phyloP scores from a whole-genome alignment of 73 alveolate genomes.

The Paramecium sonneborni region DNA sequence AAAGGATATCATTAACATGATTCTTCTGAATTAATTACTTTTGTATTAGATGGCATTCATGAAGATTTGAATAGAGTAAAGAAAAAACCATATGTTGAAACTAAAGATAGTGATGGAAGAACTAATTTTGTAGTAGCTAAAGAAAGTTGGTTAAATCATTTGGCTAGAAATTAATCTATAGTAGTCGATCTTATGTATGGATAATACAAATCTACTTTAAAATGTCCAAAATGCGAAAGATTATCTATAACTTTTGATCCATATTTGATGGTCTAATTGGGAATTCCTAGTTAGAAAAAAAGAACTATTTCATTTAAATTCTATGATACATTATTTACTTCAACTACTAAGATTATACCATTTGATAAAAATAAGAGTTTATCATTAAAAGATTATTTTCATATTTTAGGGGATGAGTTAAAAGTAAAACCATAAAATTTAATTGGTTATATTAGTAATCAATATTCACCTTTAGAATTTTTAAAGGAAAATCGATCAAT shows the following conservation, averaged over 20 bases:
- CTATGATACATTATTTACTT: neutral
- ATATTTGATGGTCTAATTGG: constrained; percentile 86
- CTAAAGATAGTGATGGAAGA: constrained; percentile 73
- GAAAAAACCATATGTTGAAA: constrained; percentile 88
- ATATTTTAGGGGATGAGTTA: neutral
- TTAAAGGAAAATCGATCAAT: neutral
- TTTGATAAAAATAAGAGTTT: neutral
- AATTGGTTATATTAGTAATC: neutral
- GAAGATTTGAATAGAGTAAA: constrained; percentile 95
- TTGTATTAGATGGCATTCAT: constrained; percentile 91
- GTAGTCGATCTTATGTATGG: constrained; percentile 97
- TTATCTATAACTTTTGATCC: constrained; percentile 96
- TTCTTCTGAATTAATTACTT: constrained; percentile 83
- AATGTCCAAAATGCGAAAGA: constrained; percentile 91
- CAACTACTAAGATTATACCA: neutral
- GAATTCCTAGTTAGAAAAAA: constrained; percentile 85
- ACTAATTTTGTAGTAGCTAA: constrained; percentile 89
- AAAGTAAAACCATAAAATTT: neutral
- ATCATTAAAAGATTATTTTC: neutral
- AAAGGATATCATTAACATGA: constrained; percentile 65
- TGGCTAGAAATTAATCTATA: constrained; percentile 90
- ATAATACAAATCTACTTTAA: constrained; percentile 88
- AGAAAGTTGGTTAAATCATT: constrained; percentile 90
- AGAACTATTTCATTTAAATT: constrained; percentile 27
- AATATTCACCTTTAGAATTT: neutral